Evolutionary conservation across 2,329 filamentous ascomycete genomes (phyloP).

Genomic region (Xylariaceae sp.): DNA sequence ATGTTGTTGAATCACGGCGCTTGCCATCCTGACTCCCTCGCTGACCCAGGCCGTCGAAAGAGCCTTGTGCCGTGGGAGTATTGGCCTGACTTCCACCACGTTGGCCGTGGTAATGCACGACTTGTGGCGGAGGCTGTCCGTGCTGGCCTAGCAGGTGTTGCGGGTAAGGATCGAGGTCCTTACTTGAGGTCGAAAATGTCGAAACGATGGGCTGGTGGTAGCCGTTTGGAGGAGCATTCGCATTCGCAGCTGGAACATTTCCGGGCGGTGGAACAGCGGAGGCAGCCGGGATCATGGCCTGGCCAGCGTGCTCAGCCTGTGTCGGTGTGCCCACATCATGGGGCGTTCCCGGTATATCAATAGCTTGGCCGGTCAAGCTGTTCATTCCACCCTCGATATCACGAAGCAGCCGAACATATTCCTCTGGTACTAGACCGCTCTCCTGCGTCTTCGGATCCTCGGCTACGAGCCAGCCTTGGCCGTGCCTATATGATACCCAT

Average conservation of each 20-base stretch:
- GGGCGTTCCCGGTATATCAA: constrained; percentile 43
- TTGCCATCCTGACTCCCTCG: constrained; percentile 43
- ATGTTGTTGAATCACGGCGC: constrained; percentile 29
- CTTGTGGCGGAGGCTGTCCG: constrained; percentile 56
- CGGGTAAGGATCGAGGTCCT: constrained; percentile 61
- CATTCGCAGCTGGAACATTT: constrained; percentile 38
- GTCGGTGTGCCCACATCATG: constrained; percentile 54
- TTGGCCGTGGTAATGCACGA: constrained; percentile 61
- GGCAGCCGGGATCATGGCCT: constrained; percentile 7
- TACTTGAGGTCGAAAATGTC: constrained; percentile 63
- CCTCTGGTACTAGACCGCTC: constrained; percentile 90
- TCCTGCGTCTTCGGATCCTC: constrained; percentile 92
- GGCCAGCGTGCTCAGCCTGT: constrained; percentile 46
- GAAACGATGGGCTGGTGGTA: constrained; percentile 62
- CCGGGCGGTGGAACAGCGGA: constrained; percentile 21
- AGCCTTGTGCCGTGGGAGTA: constrained; percentile 50
- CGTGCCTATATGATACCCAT: constrained; percentile 90
- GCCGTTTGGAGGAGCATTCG: constrained; percentile 44
- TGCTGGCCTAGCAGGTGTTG: constrained; percentile 57
- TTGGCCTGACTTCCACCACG: constrained; percentile 60
- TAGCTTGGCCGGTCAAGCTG: constrained; percentile 56
- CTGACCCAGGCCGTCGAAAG: constrained; percentile 41
- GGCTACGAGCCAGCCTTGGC: constrained; percentile 94
- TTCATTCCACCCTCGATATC: constrained; percentile 89
- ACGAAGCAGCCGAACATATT: constrained; percentile 85